Conservation (phyloP, 2,329 filamentous ascomycete genomes). For the Cadophora sp. region DNA sequence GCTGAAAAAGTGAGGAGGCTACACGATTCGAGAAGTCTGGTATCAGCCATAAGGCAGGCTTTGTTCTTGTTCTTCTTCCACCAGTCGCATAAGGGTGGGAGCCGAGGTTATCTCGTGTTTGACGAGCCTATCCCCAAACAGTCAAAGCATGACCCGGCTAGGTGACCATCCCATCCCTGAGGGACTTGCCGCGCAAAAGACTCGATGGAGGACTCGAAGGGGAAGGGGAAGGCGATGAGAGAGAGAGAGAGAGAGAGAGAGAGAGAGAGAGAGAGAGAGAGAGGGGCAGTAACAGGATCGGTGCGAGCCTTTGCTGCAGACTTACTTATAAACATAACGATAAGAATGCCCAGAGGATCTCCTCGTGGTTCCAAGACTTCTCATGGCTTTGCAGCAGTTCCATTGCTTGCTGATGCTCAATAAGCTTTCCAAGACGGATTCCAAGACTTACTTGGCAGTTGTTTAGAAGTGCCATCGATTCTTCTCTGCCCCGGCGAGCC, state of each 20-base stretch:
- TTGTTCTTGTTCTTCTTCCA: background rate
- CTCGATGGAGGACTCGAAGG: background rate
- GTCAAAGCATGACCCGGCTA: constrained; percentile 8
- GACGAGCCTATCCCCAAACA: background rate
- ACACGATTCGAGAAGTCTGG: background rate
- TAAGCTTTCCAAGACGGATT: constrained; percentile 14
- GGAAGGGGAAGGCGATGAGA: background rate
- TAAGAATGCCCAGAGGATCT: constrained; percentile 9
- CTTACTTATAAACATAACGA: background rate
- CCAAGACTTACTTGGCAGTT: background rate
- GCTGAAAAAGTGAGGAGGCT: background rate
- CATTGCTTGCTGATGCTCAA: background rate
- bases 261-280: too few relatives aligned
- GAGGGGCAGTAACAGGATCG: too few relatives aligned
- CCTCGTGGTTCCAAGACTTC: constrained; percentile 5
- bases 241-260: too few relatives aligned
- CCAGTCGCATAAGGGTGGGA: constrained; percentile 1
- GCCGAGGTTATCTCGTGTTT: constrained; percentile 9
- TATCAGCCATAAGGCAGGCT: background rate
- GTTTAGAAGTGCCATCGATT: background rate
- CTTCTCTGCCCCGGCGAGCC: background rate
- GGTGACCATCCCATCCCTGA: background rate
- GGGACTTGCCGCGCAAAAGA: background rate
- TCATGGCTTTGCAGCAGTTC: constrained; percentile 1
- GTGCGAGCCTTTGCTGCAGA: background rate